These are phyloP conservation scores for Eucalyptus marginata DNA, from an alignment of 345 rosid genomes.

Conservation along the genomic window DNA sequence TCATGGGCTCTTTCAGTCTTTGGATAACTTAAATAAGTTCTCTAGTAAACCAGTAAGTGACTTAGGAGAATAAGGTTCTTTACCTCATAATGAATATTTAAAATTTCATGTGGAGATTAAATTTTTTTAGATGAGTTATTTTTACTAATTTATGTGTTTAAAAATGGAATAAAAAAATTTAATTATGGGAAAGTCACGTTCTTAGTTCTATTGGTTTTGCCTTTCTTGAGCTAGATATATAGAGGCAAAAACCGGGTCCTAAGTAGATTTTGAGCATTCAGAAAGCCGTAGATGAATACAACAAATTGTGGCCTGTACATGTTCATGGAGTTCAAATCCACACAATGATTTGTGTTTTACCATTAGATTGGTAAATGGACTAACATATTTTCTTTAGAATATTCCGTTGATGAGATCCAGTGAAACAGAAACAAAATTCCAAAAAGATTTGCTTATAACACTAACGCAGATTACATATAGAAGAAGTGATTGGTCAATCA, in stretches of 20 bases:
- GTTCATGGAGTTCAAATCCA: neutral
- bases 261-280: neutral
- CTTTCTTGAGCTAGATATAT: neutral
- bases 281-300: neutral
- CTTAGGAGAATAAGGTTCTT: neutral
- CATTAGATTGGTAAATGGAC: neutral
- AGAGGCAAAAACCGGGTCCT: neutral
- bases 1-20: no score
- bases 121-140: neutral
- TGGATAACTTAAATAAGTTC: no score
- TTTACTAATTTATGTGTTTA: neutral
- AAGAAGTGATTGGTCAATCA: neutral
- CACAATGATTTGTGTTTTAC: accelerated
- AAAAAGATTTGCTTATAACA: neutral
- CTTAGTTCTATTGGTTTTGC: neutral
- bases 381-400: neutral
- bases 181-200: neutral
- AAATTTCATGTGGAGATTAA: neutral
- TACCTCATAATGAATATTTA: neutral
- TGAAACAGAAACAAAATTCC: neutral
- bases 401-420: neutral
- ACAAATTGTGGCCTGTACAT: accelerated
- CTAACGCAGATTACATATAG: neutral
- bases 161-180: neutral
- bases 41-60: no score